Evolutionary conservation across 495 filamentous ascomycete genomes (phyloP), one percentile per base, ranked within the genome.

Genomic region (Podospora pseudocomata): DNA sequence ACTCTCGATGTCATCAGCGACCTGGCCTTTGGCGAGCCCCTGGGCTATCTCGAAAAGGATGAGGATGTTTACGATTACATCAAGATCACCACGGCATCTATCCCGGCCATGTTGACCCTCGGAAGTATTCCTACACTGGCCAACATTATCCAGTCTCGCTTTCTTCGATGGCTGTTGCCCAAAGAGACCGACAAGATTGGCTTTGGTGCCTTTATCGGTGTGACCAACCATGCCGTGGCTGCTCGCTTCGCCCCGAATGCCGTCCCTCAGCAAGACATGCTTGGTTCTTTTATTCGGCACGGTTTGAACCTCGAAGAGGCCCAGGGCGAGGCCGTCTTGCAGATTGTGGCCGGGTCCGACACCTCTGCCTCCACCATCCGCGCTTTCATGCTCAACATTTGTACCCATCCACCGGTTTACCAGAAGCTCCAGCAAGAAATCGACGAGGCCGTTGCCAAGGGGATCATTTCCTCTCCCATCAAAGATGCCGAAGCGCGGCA

Each of bases 311-410:
- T 76, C 62, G 73, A 76, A 23, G 76, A 85, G 69, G 76, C 78
- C 11, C 74, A 79, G 60, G 74, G 75, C 9, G 68, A 80, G 70
- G 19, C 78, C 65, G 18, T 83, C 76, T 74, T 80, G 32, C 76
- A 80, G 63, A 73, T 79, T 70, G 71, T 72, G 5, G 79, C 73
- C 0, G 88, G 88, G 7, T 82, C 83, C 30, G 88, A 91, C 69
- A 88, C 88, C 5, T 87, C 87, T 0, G 86, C 86, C 0, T 86
- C 87, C 4, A 80, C 86, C 28, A 84, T 90, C 71, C 84, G 86
- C 65, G 77, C 79, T 4, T 77, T 86, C 58, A 80, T 90, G 69
- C 76, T 84, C n/a, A 81, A 83, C 69, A 72, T 89, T 18, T 73
- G 89, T 5, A 75, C 75, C 19, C 79, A 84, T 65, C 76, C 78